Evolutionary conservation across 768 basidiomycete species (phyloP).

Genomic region (Mycena kentingensis): DNA sequence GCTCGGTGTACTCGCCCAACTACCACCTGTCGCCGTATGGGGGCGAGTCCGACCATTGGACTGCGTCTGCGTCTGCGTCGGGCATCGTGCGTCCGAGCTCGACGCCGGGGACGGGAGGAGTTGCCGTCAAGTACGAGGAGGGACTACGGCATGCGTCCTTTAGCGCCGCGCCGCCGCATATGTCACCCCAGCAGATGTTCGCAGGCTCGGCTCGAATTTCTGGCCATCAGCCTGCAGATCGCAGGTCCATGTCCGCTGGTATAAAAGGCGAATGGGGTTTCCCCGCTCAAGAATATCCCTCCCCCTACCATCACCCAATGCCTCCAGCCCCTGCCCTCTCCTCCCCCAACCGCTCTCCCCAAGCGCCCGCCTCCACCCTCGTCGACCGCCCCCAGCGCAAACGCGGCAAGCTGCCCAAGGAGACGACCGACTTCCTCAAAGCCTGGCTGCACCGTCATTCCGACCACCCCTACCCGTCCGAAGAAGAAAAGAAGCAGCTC

Average conservation of each 20-base stretch:
- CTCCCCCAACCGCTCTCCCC: slow-evolving; percentile 58
- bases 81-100: slow-evolving; percentile 70
- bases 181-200: slow-evolving; percentile 64
- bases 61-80: slow-evolving; percentile 52
- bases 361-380: slow-evolving; percentile 56
- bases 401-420: slow-evolving; percentile 86
- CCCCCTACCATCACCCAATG: slow-evolving; percentile 47
- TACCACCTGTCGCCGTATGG: slow-evolving; percentile 50
- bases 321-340: slow-evolving; percentile 47
- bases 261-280: slow-evolving; percentile 77
- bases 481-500: slow-evolving; percentile 88
- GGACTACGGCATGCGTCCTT: slow-evolving; percentile 68
- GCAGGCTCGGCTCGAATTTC: slow-evolving; percentile 70
- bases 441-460: slow-evolving; percentile 87
- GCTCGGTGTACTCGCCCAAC: slow-evolving; percentile 48
- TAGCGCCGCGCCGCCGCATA: slow-evolving; percentile 44
- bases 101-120: slow-evolving; percentile 59
- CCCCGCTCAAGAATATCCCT: slow-evolving; percentile 58
- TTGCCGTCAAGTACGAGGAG: slow-evolving; percentile 71
- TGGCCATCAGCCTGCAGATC: slow-evolving; percentile 58
- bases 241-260: slow-evolving; percentile 50
- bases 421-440: slow-evolving; percentile 87
- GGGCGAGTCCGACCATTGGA: slow-evolving; percentile 61
- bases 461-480: slow-evolving; percentile 86
- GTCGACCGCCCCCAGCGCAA: slow-evolving; percentile 80